Conservation (phyloP, 2,329 filamentous ascomycete genomes). For the Phaeosphaeria sp. region DNA sequence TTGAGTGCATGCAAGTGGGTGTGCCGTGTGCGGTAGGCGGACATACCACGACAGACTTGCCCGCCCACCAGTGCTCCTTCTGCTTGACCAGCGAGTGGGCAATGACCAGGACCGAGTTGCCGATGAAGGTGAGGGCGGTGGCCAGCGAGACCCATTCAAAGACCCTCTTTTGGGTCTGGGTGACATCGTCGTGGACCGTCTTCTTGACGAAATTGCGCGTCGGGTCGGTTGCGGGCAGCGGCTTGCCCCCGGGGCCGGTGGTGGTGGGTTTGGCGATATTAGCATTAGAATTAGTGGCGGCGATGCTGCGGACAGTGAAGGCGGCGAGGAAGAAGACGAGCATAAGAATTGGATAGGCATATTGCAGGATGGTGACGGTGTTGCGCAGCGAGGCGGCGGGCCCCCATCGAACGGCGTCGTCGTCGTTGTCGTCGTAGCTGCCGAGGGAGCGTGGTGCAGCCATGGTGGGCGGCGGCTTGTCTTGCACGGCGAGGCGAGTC, state of each 20-base stretch:
- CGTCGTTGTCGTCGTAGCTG: constrained; percentile 15
- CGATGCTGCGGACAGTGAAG: constrained; percentile 67
- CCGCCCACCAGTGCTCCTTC: constrained; percentile 79
- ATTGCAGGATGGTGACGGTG: constrained; percentile 54
- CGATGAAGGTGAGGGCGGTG: constrained; percentile 77
- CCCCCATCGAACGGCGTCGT: constrained; percentile 21
- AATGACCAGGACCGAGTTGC: constrained; percentile 75
- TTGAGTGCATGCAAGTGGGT: constrained; percentile 20
- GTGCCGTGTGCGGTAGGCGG: background rate
- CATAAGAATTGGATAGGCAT: constrained; percentile 68
- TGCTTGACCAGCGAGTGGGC: constrained; percentile 73
- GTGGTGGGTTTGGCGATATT: constrained; percentile 56
- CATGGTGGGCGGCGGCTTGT: constrained; percentile 21
- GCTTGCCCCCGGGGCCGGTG: constrained; percentile 86
- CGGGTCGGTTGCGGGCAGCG: constrained; percentile 71
- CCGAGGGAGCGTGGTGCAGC: constrained; percentile 18
- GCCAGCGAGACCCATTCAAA: constrained; percentile 77
- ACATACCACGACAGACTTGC: constrained; percentile 76
- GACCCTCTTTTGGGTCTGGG: constrained; percentile 69
- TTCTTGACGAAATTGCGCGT: constrained; percentile 53
- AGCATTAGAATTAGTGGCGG: constrained; percentile 55
- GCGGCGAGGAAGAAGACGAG: constrained; percentile 68
- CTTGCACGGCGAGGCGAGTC: constrained; percentile 6
- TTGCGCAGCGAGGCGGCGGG: constrained; percentile 25
- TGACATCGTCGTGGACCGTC: constrained; percentile 62